Conservation (phyloP, 805 yeast species). For the Lachancea sp. region DNA sequence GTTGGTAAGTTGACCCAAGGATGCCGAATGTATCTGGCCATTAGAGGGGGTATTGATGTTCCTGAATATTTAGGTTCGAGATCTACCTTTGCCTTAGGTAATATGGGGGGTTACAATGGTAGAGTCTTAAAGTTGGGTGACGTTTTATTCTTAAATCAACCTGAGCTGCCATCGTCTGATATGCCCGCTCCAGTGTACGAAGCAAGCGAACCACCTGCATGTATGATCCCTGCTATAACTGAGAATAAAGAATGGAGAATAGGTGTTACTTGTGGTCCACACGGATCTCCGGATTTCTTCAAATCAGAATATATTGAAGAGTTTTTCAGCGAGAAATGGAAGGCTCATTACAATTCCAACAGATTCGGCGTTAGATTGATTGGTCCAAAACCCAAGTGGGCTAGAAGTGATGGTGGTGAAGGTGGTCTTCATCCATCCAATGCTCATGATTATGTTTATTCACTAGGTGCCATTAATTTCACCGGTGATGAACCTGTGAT, state of each 20-base stretch:
- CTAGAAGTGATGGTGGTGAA: constrained; percentile 92
- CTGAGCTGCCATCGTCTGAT: constrained; percentile 57
- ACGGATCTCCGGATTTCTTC: constrained; percentile 95
- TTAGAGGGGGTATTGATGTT: constrained; percentile 90
- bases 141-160: constrained; percentile 79
- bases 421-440: constrained; percentile 99
- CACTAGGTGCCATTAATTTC: constrained; percentile 93
- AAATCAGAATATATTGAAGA: constrained; percentile 63
- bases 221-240: constrained; percentile 33
- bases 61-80: constrained; percentile 93
- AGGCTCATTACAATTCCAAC: constrained; percentile 93
- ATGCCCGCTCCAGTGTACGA: constrained; percentile 66
- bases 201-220: constrained; percentile 52
- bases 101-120: constrained; percentile 92
- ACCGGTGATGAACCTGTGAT: constrained; percentile 99
- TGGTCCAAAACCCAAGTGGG: constrained; percentile 97
- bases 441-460: constrained; percentile 94
- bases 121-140: constrained; percentile 89
- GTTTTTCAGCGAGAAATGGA: constrained; percentile 79
- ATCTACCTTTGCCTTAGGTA: constrained; percentile 90
- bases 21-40: constrained; percentile 83
- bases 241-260: constrained; percentile 57
- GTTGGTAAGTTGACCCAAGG: constrained; percentile 80
- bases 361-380: constrained; percentile 91
- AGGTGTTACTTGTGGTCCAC: constrained; percentile 96